These are phyloP conservation scores for Phytophthora litchii DNA, from an alignment of 352 stramenopile genomes.

Conservation along the genomic window DNA sequence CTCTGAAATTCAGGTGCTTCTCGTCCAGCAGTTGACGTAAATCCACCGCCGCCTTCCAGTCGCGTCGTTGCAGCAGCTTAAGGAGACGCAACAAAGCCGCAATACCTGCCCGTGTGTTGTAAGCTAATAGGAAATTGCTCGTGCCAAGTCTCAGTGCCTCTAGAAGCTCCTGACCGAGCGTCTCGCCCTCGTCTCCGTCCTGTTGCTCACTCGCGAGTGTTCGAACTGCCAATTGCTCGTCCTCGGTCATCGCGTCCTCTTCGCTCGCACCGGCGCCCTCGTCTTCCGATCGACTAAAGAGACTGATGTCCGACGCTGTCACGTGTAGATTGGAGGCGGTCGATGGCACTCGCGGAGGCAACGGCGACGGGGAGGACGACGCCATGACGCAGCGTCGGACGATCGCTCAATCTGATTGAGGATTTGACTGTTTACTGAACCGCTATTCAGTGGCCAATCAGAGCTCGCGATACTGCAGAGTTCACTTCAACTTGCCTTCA, in stretches of 20 bases:
- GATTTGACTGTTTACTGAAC: conserved; percentile 31
- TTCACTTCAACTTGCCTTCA: conserved; percentile 18
- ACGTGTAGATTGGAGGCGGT: conserved; percentile 37
- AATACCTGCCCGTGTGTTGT: conserved; percentile 88
- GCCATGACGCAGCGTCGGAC: conserved; percentile 11
- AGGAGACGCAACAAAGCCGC: conserved; percentile 73
- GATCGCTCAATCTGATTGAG: conserved; percentile 17
- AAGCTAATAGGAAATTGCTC: conserved; percentile 86
- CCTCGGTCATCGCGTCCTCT: conserved; percentile 13
- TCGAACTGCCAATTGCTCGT: conserved; percentile 29
- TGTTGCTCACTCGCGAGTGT: conserved; percentile 35
- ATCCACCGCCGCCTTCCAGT: conserved; percentile 58
- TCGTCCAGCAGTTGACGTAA: conserved; percentile 76
- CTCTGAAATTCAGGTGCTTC: conserved; percentile 75
- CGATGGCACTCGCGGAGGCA: conserved; percentile 34
- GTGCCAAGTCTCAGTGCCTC: conserved; percentile 76
- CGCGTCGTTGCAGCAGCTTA: conserved; percentile 60
- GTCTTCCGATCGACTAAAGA: conserved; percentile 42
- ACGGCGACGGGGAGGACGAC: conserved; percentile 12
- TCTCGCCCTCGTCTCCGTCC: conserved; percentile 29
- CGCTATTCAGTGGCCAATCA: conserved; percentile 7
- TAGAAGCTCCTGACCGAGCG: conserved; percentile 60
- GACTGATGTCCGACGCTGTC: conserved; percentile 49
- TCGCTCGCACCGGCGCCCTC: conserved; percentile 16
- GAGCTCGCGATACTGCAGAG: not conserved